These are phyloP conservation scores for Macrotyloma uniflorum DNA, from an alignment of 306 rosid species.

Conservation along the genomic window DNA sequence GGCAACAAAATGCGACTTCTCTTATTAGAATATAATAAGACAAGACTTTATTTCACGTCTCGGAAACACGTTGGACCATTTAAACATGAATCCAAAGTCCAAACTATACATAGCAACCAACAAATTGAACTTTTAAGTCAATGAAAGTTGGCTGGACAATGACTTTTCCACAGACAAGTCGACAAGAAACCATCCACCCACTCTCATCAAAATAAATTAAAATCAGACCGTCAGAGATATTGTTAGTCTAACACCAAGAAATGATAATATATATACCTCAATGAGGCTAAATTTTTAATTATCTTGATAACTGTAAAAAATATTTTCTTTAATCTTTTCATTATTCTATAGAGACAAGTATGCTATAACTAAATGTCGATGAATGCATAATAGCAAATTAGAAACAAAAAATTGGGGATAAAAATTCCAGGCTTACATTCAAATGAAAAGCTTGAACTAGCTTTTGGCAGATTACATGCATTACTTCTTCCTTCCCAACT, in stretches of 20 bases:
- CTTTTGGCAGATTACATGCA: constrained; percentile 12
- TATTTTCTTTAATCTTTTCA: neutral
- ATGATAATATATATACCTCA: neutral
- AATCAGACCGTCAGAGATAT: neutral
- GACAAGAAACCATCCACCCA: neutral
- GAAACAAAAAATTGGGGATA: neutral
- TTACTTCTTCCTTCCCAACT: constrained; percentile 26
- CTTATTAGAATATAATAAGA: too few species aligned
- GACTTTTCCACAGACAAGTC: neutral
- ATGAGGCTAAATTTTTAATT: neutral
- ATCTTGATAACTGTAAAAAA: neutral
- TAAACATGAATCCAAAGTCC: neutral
- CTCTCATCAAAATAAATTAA: neutral
- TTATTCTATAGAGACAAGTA: neutral
- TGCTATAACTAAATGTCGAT: neutral
- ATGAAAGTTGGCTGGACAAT: constrained; percentile 4
- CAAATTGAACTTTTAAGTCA: neutral
- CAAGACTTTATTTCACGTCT: too few species aligned
- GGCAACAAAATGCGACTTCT: neutral
- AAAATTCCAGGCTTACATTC: constrained; percentile 35
- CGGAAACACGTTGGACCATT: neutral
- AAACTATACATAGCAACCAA: neutral
- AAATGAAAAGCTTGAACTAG: constrained; percentile 18
- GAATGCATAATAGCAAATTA: neutral
- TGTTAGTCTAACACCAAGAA: neutral